These are phyloP conservation scores for Ananas comosus DNA, from an alignment of 176 grass and related monocot species.

Conservation along the genomic window DNA sequence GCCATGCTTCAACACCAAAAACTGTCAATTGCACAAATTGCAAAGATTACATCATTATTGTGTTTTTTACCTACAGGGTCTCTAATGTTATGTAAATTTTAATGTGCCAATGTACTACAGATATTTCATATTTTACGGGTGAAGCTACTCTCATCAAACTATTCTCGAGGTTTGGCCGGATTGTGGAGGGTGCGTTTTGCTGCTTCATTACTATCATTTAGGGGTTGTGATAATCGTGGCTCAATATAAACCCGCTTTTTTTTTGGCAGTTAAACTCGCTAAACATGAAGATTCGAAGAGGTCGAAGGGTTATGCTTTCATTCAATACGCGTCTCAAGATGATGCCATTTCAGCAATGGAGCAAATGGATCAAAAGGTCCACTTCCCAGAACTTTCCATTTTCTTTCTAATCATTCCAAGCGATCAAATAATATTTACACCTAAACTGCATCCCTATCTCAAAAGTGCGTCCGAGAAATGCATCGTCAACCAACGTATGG, in stretches of 20 bases:
- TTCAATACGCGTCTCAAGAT: conserved; percentile 19
- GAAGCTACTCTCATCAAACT: conserved; percentile 26
- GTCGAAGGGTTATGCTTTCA: conserved; percentile 21
- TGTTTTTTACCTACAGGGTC: not conserved
- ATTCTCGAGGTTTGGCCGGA: conserved; percentile 20
- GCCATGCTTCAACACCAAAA: not conserved
- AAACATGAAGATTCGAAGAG: conserved; percentile 6
- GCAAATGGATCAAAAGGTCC: conserved; percentile 20
- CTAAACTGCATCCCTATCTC: not conserved
- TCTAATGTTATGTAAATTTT: not conserved
- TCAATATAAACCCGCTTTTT: not conserved
- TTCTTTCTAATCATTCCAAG: not conserved
- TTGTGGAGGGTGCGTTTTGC: conserved; percentile 14
- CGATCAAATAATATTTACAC: not conserved
- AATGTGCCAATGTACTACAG: not conserved
- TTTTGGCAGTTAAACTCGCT: conserved; percentile 17
- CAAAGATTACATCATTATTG: not conserved
- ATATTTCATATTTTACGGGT: conserved; percentile 9
- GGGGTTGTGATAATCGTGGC: not conserved
- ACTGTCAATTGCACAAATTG: not conserved
- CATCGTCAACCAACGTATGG: not conserved
- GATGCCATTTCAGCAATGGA: conserved; percentile 14
- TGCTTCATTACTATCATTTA: not conserved
- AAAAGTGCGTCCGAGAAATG: too few relatives aligned
- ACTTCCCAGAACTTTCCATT: not conserved